phyloP scores from a whole-genome alignment of 2,329 filamentous ascomycete genomes.

The Alternaria ventricosa region DNA sequence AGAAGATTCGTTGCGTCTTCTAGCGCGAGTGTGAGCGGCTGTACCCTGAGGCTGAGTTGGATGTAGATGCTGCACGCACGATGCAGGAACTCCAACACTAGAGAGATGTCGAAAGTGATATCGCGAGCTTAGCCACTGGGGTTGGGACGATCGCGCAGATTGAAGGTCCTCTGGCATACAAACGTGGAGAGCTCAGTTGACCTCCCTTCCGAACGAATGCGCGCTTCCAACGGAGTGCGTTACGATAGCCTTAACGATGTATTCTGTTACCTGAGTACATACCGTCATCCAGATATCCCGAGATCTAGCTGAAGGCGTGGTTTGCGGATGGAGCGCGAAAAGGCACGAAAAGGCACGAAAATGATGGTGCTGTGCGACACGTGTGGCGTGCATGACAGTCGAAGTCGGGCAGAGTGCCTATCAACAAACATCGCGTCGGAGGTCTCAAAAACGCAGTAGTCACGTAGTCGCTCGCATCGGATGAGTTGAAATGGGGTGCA shows the following conservation, averaged over 20 bases:
- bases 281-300: not conserved
- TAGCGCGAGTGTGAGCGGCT: conserved; percentile 13
- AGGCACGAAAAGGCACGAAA: not conserved
- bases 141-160: not conserved
- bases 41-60: conserved; percentile 21
- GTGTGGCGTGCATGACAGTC: not conserved
- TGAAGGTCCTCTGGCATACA: not conserved
- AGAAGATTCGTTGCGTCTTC: conserved; percentile 25
- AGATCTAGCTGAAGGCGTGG: not conserved
- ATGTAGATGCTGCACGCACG: not conserved
- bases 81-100: not conserved
- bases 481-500: not conserved
- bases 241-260: not conserved
- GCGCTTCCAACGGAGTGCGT: not conserved
- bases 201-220: not conserved
- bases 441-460: not conserved
- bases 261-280: too few species aligned
- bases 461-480: not conserved
- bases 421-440: not conserved
- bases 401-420: not conserved
- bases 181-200: not conserved
- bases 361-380: not conserved
- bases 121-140: not conserved
- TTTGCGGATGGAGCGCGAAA: not conserved
- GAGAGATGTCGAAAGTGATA: not conserved